phyloP scores from a whole-genome alignment of 2,329 filamentous ascomycete species.

The Colletotrichum salicis region DNA sequence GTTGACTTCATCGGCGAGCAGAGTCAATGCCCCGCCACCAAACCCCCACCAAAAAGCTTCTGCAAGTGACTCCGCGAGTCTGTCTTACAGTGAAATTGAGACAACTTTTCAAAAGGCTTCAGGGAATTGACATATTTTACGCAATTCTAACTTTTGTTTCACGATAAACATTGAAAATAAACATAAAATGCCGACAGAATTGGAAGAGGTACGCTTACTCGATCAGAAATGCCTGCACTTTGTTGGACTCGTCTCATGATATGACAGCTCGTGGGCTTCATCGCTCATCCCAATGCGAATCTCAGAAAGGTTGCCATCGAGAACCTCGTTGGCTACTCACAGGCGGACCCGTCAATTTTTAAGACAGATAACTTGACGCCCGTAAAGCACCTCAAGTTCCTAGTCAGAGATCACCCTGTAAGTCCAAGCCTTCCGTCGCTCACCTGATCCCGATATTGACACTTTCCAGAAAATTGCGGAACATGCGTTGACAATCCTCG shows the following conservation, averaged over 20 bases:
- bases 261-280: conserved; percentile 85
- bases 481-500: conserved; percentile 88
- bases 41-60: conserved; percentile 37
- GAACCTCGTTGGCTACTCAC: conserved; percentile 85
- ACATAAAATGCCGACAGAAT: conserved; percentile 74
- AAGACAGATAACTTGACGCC: conserved; percentile 83
- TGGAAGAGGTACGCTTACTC: conserved; percentile 72
- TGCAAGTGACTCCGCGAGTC: conserved; percentile 32
- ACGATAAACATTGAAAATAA: neutral
- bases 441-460: neutral
- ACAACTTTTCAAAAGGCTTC: conserved; percentile 18
- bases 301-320: conserved; percentile 88
- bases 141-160: neutral
- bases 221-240: conserved; percentile 14
- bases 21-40: conserved; percentile 33
- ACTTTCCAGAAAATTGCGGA: conserved; percentile 81
- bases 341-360: conserved; percentile 80
- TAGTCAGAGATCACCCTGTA: conserved; percentile 86
- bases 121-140: conserved; percentile 7
- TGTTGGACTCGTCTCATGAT: conserved; percentile 17
- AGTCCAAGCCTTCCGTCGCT: conserved; percentile 42
- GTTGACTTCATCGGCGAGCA: conserved; percentile 33
- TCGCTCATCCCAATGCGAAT: conserved; percentile 90
- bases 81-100: conserved; percentile 31
- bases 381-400: conserved; percentile 85